These are phyloP conservation scores for Cladophialophora psammophila DNA, from an alignment of 2,329 filamentous ascomycete genomes.

Conservation along the genomic window DNA sequence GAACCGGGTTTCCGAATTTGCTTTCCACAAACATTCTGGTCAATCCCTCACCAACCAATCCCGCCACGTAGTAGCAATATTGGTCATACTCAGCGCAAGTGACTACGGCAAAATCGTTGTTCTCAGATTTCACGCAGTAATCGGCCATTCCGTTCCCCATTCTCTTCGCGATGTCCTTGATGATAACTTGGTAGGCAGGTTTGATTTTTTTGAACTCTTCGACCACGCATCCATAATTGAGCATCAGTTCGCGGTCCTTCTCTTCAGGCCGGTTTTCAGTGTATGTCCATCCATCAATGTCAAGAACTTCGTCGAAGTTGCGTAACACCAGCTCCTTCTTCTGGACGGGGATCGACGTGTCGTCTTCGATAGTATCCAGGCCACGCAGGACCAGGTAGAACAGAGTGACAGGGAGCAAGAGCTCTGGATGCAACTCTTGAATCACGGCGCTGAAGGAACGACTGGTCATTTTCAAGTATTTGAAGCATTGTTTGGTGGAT, in stretches of 20 bases:
- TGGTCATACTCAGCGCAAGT: slow-evolving; percentile 89
- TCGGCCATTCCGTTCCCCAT: slow-evolving; percentile 99
- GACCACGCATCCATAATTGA: slow-evolving; percentile 89
- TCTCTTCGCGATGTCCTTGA: slow-evolving; percentile 88
- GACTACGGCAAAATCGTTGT: slow-evolving; percentile 79
- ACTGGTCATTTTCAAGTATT: slow-evolving; percentile 84
- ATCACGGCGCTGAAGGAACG: slow-evolving; percentile 94
- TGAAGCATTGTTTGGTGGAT: slow-evolving; percentile 82
- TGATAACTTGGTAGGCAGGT: slow-evolving; percentile 80
- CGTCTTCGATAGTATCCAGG: slow-evolving; percentile 98
- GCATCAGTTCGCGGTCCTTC: slow-evolving; percentile 90
- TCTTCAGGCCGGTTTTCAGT: slow-evolving; percentile 84
- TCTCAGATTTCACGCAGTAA: slow-evolving; percentile 83
- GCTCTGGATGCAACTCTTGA: slow-evolving; percentile 91
- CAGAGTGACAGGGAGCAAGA: slow-evolving; percentile 84
- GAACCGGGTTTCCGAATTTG: slow-evolving; percentile 82
- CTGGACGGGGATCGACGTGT: slow-evolving; percentile 85
- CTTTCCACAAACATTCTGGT: slow-evolving; percentile 90
- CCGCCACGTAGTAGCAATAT: slow-evolving; percentile 99
- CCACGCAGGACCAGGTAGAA: slow-evolving; percentile 95
- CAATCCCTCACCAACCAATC: slow-evolving; percentile 92
- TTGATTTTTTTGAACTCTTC: slow-evolving; percentile 89
- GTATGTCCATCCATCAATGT: slow-evolving; percentile 89
- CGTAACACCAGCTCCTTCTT: slow-evolving; percentile 87
- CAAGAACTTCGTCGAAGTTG: slow-evolving; percentile 79